phyloP scores from a whole-genome alignment of 257 asterid genomes.

The Cynanchum wilfordii region DNA sequence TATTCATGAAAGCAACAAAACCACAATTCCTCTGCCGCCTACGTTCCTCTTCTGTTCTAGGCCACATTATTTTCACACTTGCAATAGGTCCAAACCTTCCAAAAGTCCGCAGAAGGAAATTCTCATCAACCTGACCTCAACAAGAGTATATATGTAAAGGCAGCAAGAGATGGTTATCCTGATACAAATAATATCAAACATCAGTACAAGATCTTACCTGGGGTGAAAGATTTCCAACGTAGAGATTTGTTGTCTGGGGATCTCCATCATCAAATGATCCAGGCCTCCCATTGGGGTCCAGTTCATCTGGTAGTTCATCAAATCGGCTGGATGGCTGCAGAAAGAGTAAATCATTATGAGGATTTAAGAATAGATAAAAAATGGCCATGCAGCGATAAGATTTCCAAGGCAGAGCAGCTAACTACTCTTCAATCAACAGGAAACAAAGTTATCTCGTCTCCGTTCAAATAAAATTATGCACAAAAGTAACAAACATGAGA shows the following conservation, averaged over 20 bases:
- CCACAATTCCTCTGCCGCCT: slow-evolving; percentile 90
- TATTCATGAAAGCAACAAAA: slow-evolving; percentile 95
- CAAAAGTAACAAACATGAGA: neutral
- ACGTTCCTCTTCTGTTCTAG: slow-evolving; percentile 90
- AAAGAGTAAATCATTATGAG: slow-evolving; percentile 19
- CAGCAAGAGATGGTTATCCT: neutral
- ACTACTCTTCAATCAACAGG: neutral
- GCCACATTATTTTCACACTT: slow-evolving; percentile 99
- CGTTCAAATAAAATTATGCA: neutral
- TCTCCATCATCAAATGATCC: slow-evolving; percentile 99
- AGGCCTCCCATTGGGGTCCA: slow-evolving; percentile 73
- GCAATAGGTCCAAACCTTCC: slow-evolving; percentile 99
- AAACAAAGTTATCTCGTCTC: neutral
- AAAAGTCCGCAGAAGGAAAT: slow-evolving; percentile 86
- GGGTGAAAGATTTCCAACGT: slow-evolving; percentile 89
- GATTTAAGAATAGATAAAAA: neutral
- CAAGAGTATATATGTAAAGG: slow-evolving; percentile 1
- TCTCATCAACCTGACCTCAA: slow-evolving; percentile 72
- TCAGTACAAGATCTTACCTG: slow-evolving; percentile 41
- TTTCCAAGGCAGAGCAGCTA: neutral
- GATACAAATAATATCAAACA: neutral
- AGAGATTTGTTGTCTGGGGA: slow-evolving; percentile 88
- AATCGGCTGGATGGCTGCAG: slow-evolving; percentile 76
- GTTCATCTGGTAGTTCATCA: slow-evolving; percentile 93
- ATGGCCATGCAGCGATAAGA: neutral